These are phyloP conservation scores for Blumeria graminis DNA, from an alignment of 2,329 filamentous ascomycete species.

Conservation along the genomic window DNA sequence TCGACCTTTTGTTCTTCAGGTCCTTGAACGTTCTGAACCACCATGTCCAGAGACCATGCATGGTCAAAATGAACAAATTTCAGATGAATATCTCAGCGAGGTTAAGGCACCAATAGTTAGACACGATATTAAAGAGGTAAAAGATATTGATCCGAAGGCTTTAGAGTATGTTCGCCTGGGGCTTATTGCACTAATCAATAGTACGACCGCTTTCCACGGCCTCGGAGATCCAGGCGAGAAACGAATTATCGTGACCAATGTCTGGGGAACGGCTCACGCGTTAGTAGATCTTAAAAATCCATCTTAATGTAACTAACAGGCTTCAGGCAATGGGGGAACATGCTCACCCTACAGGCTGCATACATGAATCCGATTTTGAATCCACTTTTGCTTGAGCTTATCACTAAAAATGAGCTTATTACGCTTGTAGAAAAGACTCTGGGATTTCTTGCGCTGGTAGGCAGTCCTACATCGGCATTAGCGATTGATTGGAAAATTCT, in stretches of 20 bases:
- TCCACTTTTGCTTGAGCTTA: constrained; percentile 28
- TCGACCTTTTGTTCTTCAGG: constrained; percentile 42
- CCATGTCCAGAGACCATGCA: background rate
- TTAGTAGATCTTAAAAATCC: constrained; percentile 27
- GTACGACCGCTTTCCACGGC: constrained; percentile 59
- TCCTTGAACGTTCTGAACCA: constrained; percentile 19
- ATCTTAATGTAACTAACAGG: constrained; percentile 7
- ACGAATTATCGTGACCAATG: constrained; percentile 71
- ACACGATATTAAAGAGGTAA: constrained; percentile 15
- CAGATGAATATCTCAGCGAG: constrained; percentile 9
- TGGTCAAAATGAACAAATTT: constrained; percentile 6
- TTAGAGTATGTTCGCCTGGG: constrained; percentile 27
- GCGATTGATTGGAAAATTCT: constrained; percentile 53
- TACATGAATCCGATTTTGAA: constrained; percentile 41
- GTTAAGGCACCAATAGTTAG: constrained; percentile 17
- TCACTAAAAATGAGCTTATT: constrained; percentile 30
- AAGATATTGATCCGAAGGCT: constrained; percentile 21
- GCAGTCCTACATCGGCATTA: constrained; percentile 52
- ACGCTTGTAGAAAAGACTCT: constrained; percentile 51
- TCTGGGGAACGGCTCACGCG: constrained; percentile 90
- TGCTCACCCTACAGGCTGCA: constrained; percentile 69
- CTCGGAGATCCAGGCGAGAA: constrained; percentile 25
- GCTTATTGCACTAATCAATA: constrained; percentile 47
- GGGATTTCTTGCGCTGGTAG: constrained; percentile 43
- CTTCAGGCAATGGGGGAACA: constrained; percentile 79